Evolutionary conservation across 768 basidiomycete genomes (phyloP), one percentile per base, ranked within the genome.

Genomic region (Mycena metata): DNA sequence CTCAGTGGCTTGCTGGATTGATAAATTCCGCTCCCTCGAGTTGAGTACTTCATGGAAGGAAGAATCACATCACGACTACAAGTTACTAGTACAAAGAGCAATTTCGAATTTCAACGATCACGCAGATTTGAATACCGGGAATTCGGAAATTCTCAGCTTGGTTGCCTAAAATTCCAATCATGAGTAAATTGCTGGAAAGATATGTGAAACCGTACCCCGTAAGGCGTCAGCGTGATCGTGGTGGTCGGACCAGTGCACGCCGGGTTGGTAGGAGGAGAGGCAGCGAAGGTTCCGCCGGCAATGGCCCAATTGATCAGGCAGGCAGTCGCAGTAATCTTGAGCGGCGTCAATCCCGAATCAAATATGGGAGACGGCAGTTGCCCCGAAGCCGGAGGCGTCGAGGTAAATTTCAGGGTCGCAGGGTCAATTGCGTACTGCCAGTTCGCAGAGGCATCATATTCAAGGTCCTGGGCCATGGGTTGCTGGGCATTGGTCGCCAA

Each of bases 341-440:
- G 73, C 42, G 81, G 80, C 24, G 81, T 79, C 45, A 74, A 66
- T 13, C 78, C 78, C 3, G 77, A 74, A 67, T 81, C 79, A 59
- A 77, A 82, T 13, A 77, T 70, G 9, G 77, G 76, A 8, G 76
- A 76, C 23, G 77, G 77, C 16, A 78, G 75, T 35, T 73, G 63
- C n/a, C 50, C 69, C 26, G 72, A 74, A 12, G 67, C 69, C 5
- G 72, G 57, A n/a, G 76, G 75, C 23, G 73, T 57, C 23, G 66
- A 64, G 23, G 70, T 64, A 73, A 80, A 80, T 24, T 61, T 42
- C 23, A 81, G 73, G 1, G 70, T 68, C 23, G 62, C 71, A 0
- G 85, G 85, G 73, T 89, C 86, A 66, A 88, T 87, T 17, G 87
- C 87, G 71, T 84, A 87, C 70, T 86, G 83, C 87, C 87, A 88